phyloP scores from a whole-genome alignment of 805 yeast species.

The Metschnikowia noctiluminum region DNA sequence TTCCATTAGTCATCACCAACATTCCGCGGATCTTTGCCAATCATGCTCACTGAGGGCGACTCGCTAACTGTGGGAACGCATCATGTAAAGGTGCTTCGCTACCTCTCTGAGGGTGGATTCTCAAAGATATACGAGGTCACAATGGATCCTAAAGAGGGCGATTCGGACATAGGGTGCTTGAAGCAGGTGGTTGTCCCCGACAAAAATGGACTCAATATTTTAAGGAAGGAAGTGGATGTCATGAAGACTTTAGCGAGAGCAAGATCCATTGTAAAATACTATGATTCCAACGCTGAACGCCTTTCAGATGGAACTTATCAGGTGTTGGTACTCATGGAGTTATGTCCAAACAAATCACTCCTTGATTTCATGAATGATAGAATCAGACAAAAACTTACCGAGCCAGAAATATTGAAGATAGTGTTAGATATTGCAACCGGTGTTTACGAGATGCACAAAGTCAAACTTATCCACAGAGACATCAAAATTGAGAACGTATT shows the following conservation, averaged over 20 bases:
- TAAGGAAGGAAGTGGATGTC: slow-evolving; percentile 75
- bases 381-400: slow-evolving; percentile 72
- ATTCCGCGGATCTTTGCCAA: neutral
- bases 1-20: neutral
- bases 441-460: slow-evolving; percentile 78
- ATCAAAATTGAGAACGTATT: slow-evolving; percentile 92
- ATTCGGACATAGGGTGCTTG: slow-evolving; percentile 56
- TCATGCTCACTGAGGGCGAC: slow-evolving; percentile 35
- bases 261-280: slow-evolving; percentile 61
- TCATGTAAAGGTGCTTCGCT: slow-evolving; percentile 31
- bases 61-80: slow-evolving; percentile 42
- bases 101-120: slow-evolving; percentile 61
- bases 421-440: slow-evolving; percentile 81
- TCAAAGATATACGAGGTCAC: slow-evolving; percentile 73
- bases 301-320: slow-evolving; percentile 59
- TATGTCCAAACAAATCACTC: slow-evolving; percentile 82
- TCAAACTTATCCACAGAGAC: slow-evolving; percentile 84
- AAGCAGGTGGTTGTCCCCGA: slow-evolving; percentile 73
- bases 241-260: slow-evolving; percentile 63
- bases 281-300: slow-evolving; percentile 74
- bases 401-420: slow-evolving; percentile 74
- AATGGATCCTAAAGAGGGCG: slow-evolving; percentile 46
- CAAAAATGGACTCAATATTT: slow-evolving; percentile 59
- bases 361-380: slow-evolving; percentile 89
- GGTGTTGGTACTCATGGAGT: slow-evolving; percentile 88